Evolutionary conservation across 1,139 yeast genomes (phyloP).

Genomic region (Dujonia santamariae): DNA sequence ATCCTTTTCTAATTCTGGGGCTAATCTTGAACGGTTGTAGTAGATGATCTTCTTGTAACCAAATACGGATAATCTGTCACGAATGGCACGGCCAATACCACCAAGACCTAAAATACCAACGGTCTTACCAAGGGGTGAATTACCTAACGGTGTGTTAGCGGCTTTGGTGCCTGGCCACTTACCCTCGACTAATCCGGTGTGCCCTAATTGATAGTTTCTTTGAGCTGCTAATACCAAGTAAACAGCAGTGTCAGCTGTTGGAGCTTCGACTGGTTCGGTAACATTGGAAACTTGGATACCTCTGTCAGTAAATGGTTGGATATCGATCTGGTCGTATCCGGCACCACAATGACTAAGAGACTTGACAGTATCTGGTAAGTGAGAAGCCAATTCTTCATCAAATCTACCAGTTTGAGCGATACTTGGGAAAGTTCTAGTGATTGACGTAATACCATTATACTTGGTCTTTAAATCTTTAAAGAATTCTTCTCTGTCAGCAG

Average conservation of each 20-base stretch:
- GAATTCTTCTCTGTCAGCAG: slow-evolving; percentile 47
- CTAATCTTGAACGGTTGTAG: slow-evolving; percentile 54
- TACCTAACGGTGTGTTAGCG: slow-evolving; percentile 27
- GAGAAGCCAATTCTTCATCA: slow-evolving; percentile 64
- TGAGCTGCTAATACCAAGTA: slow-evolving; percentile 63
- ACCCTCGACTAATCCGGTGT: slow-evolving; percentile 49
- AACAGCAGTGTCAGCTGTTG: slow-evolving; percentile 82
- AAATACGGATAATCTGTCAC: slow-evolving; percentile 60
- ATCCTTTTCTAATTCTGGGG: slow-evolving; percentile 54
- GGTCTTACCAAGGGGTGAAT: slow-evolving; percentile 57
- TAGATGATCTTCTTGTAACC: slow-evolving; percentile 61
- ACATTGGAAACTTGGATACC: slow-evolving; percentile 71
- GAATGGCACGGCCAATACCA: slow-evolving; percentile 70
- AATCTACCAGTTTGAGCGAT: slow-evolving; percentile 61
- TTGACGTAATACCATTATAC: slow-evolving; percentile 44
- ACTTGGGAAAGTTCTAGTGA: slow-evolving; percentile 53
- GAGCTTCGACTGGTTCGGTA: slow-evolving; percentile 68
- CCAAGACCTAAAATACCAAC: slow-evolving; percentile 77
- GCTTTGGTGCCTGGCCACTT: slow-evolving; percentile 47
- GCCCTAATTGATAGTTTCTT: slow-evolving; percentile 56
- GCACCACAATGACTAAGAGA: slow-evolving; percentile 84
- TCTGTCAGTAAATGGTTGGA: slow-evolving; percentile 43
- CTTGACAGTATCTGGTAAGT: slow-evolving; percentile 60
- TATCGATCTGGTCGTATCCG: slow-evolving; percentile 85
- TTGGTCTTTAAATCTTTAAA: slow-evolving; percentile 47